phyloP scores from a whole-genome alignment of 2,329 filamentous ascomycete species.

The Pseudocercospora cruenta region DNA sequence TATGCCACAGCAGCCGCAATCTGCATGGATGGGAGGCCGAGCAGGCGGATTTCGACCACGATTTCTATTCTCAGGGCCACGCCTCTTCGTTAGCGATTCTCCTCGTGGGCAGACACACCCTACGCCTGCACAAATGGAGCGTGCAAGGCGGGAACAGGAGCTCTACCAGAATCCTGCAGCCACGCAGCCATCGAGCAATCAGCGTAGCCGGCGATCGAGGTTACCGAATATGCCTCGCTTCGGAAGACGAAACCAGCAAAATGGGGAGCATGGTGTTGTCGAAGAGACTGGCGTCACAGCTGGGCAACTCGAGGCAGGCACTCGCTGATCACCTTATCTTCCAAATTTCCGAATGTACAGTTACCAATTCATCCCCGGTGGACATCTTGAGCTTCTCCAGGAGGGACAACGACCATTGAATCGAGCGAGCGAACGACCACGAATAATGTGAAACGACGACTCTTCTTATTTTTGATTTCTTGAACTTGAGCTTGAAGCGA shows the following conservation, averaged over 20 bases:
- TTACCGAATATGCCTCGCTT: conserved; percentile 32
- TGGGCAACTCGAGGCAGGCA: conserved; percentile 36
- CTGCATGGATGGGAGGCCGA: conserved; percentile 33
- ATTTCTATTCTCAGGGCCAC: conserved; percentile 32
- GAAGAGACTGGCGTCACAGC: conserved; percentile 30
- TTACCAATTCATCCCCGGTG: neutral
- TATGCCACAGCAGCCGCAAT: conserved; percentile 32
- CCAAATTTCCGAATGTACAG: neutral
- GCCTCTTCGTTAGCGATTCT: conserved; percentile 31
- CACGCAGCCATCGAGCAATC: conserved; percentile 15
- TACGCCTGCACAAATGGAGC: conserved; percentile 15
- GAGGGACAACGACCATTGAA: neutral
- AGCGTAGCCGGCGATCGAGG: conserved; percentile 31
- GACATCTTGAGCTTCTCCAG: neutral
- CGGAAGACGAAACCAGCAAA: conserved; percentile 28
- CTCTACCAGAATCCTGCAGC: conserved; percentile 15
- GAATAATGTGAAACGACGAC: neutral
- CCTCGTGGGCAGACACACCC: conserved; percentile 14
- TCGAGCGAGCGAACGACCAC: neutral
- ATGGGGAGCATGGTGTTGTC: conserved; percentile 24
- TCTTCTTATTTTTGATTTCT: neutral
- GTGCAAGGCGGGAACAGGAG: conserved; percentile 14
- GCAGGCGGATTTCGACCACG: conserved; percentile 33
- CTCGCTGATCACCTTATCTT: conserved; percentile 13
- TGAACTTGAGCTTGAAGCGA: neutral